Evolutionary conservation across 441 rosid species (phyloP).

Genomic region (Capsella rubella): DNA sequence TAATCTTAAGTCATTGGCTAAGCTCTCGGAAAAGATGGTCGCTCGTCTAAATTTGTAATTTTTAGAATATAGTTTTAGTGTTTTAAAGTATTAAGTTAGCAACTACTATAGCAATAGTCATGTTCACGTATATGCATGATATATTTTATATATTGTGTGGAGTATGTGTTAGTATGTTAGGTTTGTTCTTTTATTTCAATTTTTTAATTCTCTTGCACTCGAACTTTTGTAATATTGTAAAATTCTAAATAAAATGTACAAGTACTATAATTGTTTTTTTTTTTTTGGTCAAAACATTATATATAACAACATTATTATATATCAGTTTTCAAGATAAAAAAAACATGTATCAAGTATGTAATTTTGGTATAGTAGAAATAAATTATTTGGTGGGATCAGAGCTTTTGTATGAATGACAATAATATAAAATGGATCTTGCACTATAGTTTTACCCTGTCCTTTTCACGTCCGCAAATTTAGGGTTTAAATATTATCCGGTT

Average conservation of each 20-base stretch:
- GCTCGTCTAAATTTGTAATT: not conserved
- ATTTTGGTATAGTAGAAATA: not conserved
- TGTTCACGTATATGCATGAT: not conserved
- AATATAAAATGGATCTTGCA: not conserved
- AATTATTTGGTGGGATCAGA: not conserved
- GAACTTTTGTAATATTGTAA: not conserved
- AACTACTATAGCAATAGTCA: no score
- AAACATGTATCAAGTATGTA: not conserved
- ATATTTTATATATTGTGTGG: not conserved
- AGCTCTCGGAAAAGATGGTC: slow-evolving; percentile 48
- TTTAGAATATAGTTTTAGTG: not conserved
- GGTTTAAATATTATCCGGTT: not conserved
- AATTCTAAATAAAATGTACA: not conserved
- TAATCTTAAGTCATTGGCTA: slow-evolving; percentile 55
- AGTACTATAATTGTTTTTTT: not conserved
- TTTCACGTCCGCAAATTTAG: not conserved
- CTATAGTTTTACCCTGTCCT: not conserved
- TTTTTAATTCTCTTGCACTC: not conserved
- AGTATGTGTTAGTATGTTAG: not conserved
- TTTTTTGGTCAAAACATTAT: no score
- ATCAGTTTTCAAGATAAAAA: no score
- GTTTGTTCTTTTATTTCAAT: not conserved
- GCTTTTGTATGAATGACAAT: not conserved
- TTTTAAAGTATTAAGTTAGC: not conserved
- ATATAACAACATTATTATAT: no score